A percentile compares a stretch with the other conserved stretches of the same genome.
phyloP scores from a whole-genome alignment of 2,329 filamentous ascomycete genomes.

The Fusarium pseudonygamai region DNA sequence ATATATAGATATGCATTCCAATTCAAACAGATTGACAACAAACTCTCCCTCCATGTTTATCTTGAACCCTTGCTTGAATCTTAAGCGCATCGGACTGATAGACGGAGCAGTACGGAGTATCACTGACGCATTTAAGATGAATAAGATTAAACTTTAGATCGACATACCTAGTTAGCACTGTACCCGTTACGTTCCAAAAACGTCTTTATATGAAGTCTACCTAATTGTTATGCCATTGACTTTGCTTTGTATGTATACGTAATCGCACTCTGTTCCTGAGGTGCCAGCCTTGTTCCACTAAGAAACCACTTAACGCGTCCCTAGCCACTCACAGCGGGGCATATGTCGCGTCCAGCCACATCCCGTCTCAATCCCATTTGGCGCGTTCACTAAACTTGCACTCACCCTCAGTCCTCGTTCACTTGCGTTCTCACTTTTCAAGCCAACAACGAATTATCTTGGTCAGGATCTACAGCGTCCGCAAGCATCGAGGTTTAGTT shows the following conservation, averaged over 20 bases:
- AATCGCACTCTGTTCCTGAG: not conserved
- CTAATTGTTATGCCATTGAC: not conserved
- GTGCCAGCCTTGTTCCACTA: not conserved
- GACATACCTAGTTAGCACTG: not conserved
- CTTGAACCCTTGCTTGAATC: not conserved
- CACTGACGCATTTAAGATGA: not conserved
- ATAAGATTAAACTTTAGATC: not conserved
- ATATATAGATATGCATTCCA: conserved; percentile 11
- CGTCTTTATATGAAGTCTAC: not conserved
- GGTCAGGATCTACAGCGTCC: not conserved
- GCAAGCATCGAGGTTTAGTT: not conserved
- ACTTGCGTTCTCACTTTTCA: conserved; percentile 1
- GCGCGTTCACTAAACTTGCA: conserved; percentile 35
- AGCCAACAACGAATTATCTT: conserved; percentile 3
- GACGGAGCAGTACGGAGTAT: not conserved
- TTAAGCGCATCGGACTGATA: not conserved
- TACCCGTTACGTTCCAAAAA: not conserved
- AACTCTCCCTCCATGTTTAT: not conserved
- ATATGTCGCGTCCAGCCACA: conserved; percentile 38
- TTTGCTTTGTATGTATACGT: not conserved
- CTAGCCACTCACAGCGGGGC: conserved; percentile 39
- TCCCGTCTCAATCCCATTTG: conserved; percentile 2
- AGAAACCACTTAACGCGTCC: conserved; percentile 44
- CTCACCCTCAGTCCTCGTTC: conserved; percentile 11
- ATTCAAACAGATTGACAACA: conserved; percentile 23